Percentiles rank a stretch among this genome's conserved stretches.
These are phyloP conservation scores for Dipodascus albidus DNA, from an alignment of 805 yeast species.

Conservation along the genomic window DNA sequence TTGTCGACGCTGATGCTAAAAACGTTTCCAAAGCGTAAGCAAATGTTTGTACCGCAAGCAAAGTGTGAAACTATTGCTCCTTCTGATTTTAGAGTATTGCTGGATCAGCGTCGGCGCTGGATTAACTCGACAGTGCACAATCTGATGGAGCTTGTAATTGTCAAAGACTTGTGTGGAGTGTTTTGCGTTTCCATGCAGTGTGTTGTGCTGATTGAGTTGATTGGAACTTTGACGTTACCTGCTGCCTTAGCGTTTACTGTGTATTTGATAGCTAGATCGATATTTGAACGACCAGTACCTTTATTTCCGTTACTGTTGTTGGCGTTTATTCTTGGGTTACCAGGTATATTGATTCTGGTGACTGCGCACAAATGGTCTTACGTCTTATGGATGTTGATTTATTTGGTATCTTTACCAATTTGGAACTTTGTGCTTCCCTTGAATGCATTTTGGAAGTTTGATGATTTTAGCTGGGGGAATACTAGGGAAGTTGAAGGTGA, in stretches of 20 bases:
- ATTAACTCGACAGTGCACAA: slow-evolving; percentile 91
- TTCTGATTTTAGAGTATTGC: slow-evolving; percentile 58
- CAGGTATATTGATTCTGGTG: slow-evolving; percentile 68
- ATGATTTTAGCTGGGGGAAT: slow-evolving; percentile 95
- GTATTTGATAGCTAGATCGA: slow-evolving; percentile 64
- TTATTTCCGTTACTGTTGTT: slow-evolving; percentile 62
- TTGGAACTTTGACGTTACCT: slow-evolving; percentile 83
- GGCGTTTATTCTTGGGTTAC: slow-evolving; percentile 72
- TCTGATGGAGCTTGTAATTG: slow-evolving; percentile 73
- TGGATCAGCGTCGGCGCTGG: slow-evolving; percentile 95
- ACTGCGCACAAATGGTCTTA: slow-evolving; percentile 69
- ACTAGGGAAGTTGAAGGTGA: slow-evolving; percentile 65
- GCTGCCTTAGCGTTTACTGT: slow-evolving; percentile 76
- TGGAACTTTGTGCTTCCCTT: slow-evolving; percentile 87
- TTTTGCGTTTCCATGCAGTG: slow-evolving; percentile 94
- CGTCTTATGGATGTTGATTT: slow-evolving; percentile 67
- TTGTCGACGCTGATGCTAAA: slow-evolving; percentile 75
- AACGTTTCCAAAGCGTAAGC: slow-evolving; percentile 84
- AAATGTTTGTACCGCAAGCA: slow-evolving; percentile 78
- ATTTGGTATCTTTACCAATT: slow-evolving; percentile 72
- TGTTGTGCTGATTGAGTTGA: slow-evolving; percentile 68
- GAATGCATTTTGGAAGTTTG: slow-evolving; percentile 85
- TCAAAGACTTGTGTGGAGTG: slow-evolving; percentile 84
- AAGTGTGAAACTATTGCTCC: slow-evolving; percentile 92
- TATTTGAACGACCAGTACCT: slow-evolving; percentile 67